Percentiles rank a stretch among this genome's conserved stretches.
phyloP scores from a whole-genome alignment of 202 grass and related monocot genomes.

The Dendrocalamus latiflorus region DNA sequence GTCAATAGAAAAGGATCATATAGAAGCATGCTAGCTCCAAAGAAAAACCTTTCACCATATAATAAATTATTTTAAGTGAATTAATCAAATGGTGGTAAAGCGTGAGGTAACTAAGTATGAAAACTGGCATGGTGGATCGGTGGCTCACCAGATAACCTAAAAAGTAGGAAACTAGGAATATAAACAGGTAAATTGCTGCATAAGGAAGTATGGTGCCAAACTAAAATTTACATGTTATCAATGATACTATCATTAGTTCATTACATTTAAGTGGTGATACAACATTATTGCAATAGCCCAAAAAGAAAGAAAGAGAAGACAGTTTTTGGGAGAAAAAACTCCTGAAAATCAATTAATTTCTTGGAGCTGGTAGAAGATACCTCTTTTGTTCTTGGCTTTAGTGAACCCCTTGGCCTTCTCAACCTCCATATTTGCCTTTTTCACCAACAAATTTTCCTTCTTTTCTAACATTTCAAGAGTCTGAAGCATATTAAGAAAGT shows the following conservation, averaged over 20 bases:
- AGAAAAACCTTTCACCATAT: not conserved
- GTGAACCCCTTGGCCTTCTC: slow-evolving; percentile 79
- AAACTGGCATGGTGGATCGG: too few relatives aligned
- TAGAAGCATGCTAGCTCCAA: not conserved
- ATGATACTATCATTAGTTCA: too few relatives aligned
- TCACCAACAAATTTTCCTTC: slow-evolving; percentile 82
- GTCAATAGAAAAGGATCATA: not conserved
- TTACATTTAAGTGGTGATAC: too few relatives aligned
- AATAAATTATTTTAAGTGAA: not conserved
- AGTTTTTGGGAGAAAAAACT: too few relatives aligned
- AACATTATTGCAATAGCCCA: too few relatives aligned
- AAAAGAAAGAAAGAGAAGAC: too few relatives aligned
- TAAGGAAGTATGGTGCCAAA: too few relatives aligned
- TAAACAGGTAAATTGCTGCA: too few relatives aligned
- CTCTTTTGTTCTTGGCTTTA: slow-evolving; percentile 85
- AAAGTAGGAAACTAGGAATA: too few relatives aligned
- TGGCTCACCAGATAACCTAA: too few relatives aligned
- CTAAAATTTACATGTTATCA: too few relatives aligned
- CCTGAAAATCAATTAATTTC: too few relatives aligned
- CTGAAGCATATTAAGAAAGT: slow-evolving; percentile 39
- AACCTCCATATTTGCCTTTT: slow-evolving; percentile 76
- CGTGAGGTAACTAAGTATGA: not conserved
- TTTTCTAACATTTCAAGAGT: slow-evolving; percentile 96
- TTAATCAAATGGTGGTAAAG: not conserved
- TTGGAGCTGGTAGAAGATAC: slow-evolving; percentile 24